Evolutionary conservation across 2,329 filamentous ascomycete genomes (phyloP).

Genomic region (Nemania bipapillata): DNA sequence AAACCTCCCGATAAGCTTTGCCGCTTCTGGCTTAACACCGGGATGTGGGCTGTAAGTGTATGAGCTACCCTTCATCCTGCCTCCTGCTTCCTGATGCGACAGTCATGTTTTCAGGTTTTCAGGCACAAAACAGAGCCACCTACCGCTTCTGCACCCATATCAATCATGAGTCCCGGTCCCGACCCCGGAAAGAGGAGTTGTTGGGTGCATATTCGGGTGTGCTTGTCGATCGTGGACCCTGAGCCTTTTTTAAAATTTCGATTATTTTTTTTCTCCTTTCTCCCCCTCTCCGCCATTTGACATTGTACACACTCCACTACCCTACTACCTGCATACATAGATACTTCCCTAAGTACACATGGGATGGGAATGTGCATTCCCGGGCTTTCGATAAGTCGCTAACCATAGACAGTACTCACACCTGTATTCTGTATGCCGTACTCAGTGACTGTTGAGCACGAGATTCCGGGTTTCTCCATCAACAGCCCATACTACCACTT

Average conservation of each 20-base stretch:
- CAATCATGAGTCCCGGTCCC: background rate
- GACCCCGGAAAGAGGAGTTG: slow-evolving; percentile 19
- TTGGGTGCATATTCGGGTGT: slow-evolving; percentile 2
- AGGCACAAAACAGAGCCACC: slow-evolving; percentile 1
- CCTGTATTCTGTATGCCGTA: slow-evolving; percentile 1
- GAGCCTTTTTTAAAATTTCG: slow-evolving; percentile 2
- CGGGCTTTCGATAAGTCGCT: background rate
- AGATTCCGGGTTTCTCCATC: background rate
- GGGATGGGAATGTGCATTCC: slow-evolving; percentile 3
- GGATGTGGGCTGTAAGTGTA: background rate
- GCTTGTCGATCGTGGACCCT: slow-evolving; percentile 27
- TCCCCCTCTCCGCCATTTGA: slow-evolving; percentile 8
- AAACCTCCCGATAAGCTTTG: slow-evolving; percentile 1
- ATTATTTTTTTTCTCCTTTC: background rate
- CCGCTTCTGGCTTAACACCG: slow-evolving; percentile 2
- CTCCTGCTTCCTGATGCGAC: background rate
- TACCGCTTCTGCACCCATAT: slow-evolving; percentile 2
- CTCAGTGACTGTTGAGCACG: slow-evolving; percentile 7
- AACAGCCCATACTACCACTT: background rate
- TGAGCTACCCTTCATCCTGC: background rate
- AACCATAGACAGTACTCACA: slow-evolving; percentile 1
- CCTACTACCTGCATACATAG: too few species aligned
- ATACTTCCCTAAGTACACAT: background rate
- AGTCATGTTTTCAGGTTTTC: background rate
- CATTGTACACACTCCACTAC: background rate